A percentile compares a stretch with the other conserved stretches of the same genome.
These are phyloP conservation scores for Zymoseptoria crescenta DNA, from an alignment of 2,329 filamentous ascomycete species.

Conservation along the genomic window DNA sequence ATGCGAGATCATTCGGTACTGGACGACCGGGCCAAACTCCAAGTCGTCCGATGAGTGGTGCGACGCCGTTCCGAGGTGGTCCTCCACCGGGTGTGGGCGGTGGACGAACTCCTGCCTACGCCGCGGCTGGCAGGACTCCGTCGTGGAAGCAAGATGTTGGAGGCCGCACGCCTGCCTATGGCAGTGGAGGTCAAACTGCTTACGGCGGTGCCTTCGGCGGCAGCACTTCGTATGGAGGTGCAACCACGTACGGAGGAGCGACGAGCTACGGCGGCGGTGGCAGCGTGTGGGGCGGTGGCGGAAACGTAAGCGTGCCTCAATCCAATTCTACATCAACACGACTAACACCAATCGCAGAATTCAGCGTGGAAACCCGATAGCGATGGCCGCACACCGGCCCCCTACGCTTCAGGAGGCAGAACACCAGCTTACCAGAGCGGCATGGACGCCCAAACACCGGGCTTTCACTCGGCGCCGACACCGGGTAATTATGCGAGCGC, in stretches of 20 bases:
- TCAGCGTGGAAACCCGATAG: slow-evolving; percentile 32
- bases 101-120: slow-evolving; percentile 58
- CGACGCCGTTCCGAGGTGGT: slow-evolving; percentile 57
- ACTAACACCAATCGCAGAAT: slow-evolving; percentile 16
- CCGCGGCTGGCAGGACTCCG: slow-evolving; percentile 46
- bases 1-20: slow-evolving; percentile 25
- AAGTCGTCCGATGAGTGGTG: slow-evolving; percentile 33
- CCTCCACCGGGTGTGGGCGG: slow-evolving; percentile 54
- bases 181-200: slow-evolving; percentile 35
- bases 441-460: slow-evolving; percentile 57
- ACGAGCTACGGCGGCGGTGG: slow-evolving; percentile 45
- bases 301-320: slow-evolving; percentile 9
- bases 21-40: slow-evolving; percentile 10
- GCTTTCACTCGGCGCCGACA: slow-evolving; percentile 36
- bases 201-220: slow-evolving; percentile 42
- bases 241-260: slow-evolving; percentile 57
- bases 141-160: slow-evolving; percentile 49
- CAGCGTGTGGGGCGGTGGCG: slow-evolving; percentile 18
- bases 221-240: slow-evolving; percentile 39
- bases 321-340: not conserved
- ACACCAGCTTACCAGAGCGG: slow-evolving; percentile 59
- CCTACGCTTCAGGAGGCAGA: slow-evolving; percentile 51
- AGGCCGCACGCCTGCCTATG: slow-evolving; percentile 39
- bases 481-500: slow-evolving; percentile 31
- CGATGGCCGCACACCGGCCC: slow-evolving; percentile 46